Percentiles rank a stretch among this genome's conserved stretches.
phyloP scores from a whole-genome alignment of 1,284 basidiomycete genomes.

The Trametes hirsuta region DNA sequence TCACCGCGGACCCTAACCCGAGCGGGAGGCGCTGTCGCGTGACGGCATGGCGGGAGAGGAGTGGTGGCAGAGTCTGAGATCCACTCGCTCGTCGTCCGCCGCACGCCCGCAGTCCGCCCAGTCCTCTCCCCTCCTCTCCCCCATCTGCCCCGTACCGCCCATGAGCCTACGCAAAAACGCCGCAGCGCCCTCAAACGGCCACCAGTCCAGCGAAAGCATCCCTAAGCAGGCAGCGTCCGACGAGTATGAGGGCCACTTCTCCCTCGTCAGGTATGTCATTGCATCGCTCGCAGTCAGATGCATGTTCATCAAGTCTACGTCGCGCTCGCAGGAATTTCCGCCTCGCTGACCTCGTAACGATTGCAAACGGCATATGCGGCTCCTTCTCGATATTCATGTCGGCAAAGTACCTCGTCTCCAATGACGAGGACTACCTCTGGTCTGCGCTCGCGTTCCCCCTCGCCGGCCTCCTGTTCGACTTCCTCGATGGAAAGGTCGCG shows the following conservation, averaged over 20 bases:
- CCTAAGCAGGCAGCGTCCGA: constrained; percentile 63
- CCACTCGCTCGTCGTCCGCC: constrained; percentile 8
- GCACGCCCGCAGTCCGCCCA: constrained; percentile 1
- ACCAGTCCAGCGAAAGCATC: constrained; percentile 26
- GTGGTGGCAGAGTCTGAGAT: not conserved
- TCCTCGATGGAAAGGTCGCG: constrained; percentile 97
- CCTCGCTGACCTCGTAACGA: constrained; percentile 97
- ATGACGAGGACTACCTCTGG: constrained; percentile 83
- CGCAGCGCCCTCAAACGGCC: constrained; percentile 20
- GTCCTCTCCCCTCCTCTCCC: not conserved
- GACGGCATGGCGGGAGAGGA: constrained; percentile 11
- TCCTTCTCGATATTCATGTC: constrained; percentile 95
- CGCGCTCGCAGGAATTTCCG: constrained; percentile 85
- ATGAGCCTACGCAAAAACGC: constrained; percentile 40
- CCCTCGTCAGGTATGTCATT: constrained; percentile 79
- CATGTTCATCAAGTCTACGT: not conserved
- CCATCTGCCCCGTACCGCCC: not conserved
- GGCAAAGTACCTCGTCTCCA: constrained; percentile 83
- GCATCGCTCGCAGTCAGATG: not conserved
- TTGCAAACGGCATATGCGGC: constrained; percentile 99
- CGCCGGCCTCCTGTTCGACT: constrained; percentile 97
- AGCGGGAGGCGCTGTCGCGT: constrained; percentile 10
- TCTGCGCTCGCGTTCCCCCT: constrained; percentile 88
- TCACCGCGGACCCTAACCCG: constrained; percentile 16
- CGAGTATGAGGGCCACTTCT: constrained; percentile 94